Conservation (phyloP, 768 basidiomycete genomes). For the Tulasnella sp. region DNA sequence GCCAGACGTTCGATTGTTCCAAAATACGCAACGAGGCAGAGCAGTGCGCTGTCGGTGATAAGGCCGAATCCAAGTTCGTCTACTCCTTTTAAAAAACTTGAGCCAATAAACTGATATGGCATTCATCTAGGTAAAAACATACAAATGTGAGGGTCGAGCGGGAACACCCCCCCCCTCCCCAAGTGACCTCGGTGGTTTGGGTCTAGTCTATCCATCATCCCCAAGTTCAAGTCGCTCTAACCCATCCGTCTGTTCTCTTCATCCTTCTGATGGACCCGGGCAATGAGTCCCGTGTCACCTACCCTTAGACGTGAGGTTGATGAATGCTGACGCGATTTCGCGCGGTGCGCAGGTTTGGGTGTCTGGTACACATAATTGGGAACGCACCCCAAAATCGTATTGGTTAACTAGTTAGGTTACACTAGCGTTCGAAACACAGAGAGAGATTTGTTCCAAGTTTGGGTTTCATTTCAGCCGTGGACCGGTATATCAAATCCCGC, state of each 20-base stretch:
- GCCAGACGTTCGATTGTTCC: background rate
- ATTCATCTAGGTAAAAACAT: too few relatives aligned
- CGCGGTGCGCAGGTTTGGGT: too few relatives aligned
- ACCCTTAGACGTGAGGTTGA: background rate
- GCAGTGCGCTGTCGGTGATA: background rate
- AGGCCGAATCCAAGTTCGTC: background rate
- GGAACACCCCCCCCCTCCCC: background rate
- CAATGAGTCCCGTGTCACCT: background rate
- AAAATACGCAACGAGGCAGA: background rate
- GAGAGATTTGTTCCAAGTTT: background rate
- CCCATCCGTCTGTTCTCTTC: background rate
- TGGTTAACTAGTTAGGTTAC: background rate
- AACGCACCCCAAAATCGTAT: background rate
- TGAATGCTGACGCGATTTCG: too few relatives aligned
- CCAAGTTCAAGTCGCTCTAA: background rate
- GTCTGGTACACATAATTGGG: background rate
- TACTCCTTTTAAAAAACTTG: too few relatives aligned
- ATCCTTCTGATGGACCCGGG: background rate
- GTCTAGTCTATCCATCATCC: background rate
- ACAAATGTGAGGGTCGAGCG: background rate
- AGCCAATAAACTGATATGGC: too few relatives aligned
- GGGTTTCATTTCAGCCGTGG: background rate
- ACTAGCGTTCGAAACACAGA: too few relatives aligned
- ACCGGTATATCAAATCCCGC: background rate
- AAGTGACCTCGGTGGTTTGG: background rate